Percentiles rank a stretch among this genome's conserved stretches.
phyloP scores from a whole-genome alignment of 148 eudicot species.

The Rhododendron ovatum region DNA sequence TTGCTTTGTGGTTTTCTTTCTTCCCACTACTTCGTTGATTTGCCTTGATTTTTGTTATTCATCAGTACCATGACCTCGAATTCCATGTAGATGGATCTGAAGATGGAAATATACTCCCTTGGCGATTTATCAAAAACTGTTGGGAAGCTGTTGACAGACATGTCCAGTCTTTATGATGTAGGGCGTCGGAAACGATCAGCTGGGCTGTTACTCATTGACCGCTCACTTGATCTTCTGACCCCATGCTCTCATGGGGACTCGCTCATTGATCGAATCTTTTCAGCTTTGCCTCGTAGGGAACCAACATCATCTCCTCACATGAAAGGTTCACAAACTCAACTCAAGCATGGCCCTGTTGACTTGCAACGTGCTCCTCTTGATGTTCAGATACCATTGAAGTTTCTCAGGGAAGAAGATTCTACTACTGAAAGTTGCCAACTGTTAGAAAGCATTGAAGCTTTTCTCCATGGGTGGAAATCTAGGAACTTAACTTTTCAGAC shows the following conservation, averaged over 20 bases:
- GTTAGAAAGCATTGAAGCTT: constrained; percentile 59
- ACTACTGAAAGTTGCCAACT: constrained; percentile 44
- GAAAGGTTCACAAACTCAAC: constrained; percentile 50
- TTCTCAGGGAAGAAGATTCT: constrained; percentile 36
- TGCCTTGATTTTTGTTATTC: not conserved
- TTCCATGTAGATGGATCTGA: constrained; percentile 85
- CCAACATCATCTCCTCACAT: constrained; percentile 27
- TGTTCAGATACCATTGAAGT: constrained; percentile 66
- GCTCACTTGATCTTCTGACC: constrained; percentile 92
- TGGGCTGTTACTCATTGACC: constrained; percentile 81
- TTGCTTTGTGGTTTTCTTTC: not conserved
- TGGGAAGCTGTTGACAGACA: constrained; percentile 87
- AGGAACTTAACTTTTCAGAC: constrained; percentile 37
- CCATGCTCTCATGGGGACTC: constrained; percentile 94
- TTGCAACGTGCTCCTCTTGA: constrained; percentile 68
- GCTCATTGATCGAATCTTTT: constrained; percentile 72
- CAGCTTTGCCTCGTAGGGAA: constrained; percentile 67
- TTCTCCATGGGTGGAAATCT: constrained; percentile 72
- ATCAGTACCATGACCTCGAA: constrained; percentile 1
- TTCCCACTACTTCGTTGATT: not conserved
- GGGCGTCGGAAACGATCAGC: constrained; percentile 94
- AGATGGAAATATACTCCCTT: constrained; percentile 88
- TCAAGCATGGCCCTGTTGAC: constrained; percentile 28
- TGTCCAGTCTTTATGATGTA: constrained; percentile 99
- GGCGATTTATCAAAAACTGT: constrained; percentile 85